A percentile compares a stretch with the other conserved stretches of the same genome.
These are phyloP conservation scores for Marchantia polymorpha DNA, from an alignment of 225 moss, liverwort and hornwort species.

Conservation along the genomic window DNA sequence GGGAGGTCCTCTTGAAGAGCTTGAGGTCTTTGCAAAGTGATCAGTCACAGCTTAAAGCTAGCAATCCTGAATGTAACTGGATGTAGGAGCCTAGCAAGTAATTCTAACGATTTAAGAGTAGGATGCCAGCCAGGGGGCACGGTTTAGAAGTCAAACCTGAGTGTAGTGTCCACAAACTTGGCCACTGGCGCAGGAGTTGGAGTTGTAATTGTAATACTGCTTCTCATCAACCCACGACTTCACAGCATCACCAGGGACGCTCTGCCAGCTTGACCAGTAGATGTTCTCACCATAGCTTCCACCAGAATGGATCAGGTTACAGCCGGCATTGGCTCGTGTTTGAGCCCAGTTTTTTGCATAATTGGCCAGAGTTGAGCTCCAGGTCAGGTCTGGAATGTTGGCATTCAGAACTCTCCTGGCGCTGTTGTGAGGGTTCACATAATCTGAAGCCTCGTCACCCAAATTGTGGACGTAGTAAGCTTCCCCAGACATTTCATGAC, in stretches of 20 bases:
- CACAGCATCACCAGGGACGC: conserved; percentile 24
- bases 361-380: conserved; percentile 20
- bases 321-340: conserved; percentile 15
- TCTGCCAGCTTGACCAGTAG: conserved; percentile 26
- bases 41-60: not conserved
- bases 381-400: conserved; percentile 27
- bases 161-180: conserved; percentile 38
- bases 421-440: conserved; percentile 29
- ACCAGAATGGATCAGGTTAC: conserved; percentile 27
- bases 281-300: conserved; percentile 42
- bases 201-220: conserved; percentile 28
- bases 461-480: not conserved
- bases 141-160: conserved; percentile 5
- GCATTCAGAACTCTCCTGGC: conserved; percentile 31
- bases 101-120: not conserved
- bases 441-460: conserved; percentile 8
- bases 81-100: not conserved
- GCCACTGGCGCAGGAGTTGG: conserved; percentile 25
- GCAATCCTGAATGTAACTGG: not conserved
- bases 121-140: not conserved
- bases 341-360: conserved; percentile 31
- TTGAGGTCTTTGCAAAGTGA: not conserved
- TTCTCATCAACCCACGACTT: conserved; percentile 32
- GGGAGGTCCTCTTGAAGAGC: too few relatives aligned
- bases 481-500: not conserved